These are phyloP conservation scores for Vigna radiata DNA, from an alignment of 306 rosid species.

Conservation along the genomic window DNA sequence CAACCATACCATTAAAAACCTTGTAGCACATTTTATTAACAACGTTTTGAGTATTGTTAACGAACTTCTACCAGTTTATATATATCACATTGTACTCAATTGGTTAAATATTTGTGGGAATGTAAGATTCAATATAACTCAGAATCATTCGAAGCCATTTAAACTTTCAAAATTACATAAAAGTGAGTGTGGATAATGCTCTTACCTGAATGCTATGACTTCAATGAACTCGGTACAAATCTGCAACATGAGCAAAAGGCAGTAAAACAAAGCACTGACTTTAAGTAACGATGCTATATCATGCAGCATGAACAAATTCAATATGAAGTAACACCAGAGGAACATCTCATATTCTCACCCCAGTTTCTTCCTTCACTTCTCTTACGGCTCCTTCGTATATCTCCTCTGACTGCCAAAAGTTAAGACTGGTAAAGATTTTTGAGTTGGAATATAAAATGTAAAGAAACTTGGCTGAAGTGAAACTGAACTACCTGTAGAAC, in stretches of 20 bases:
- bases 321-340: constrained; percentile 2
- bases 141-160: neutral
- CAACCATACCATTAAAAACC: neutral
- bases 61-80: constrained; percentile 12
- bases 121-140: too few relatives aligned
- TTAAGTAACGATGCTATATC: neutral
- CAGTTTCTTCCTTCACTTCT: constrained; percentile 92
- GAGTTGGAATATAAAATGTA: neutral
- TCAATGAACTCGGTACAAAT: constrained; percentile 83
- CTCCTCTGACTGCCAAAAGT: constrained; percentile 70
- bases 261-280: constrained; percentile 19
- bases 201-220: constrained; percentile 90
- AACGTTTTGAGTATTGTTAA: neutral
- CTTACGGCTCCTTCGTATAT: constrained; percentile 78
- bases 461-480: neutral
- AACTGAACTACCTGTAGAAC: constrained; percentile 63
- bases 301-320: constrained; percentile 7
- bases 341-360: constrained; percentile 53
- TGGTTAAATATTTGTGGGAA: neutral
- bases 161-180: neutral
- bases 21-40: neutral
- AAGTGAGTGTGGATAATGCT: neutral
- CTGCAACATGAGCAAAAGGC: constrained; percentile 57
- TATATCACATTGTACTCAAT: neutral
- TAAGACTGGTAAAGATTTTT: constrained; percentile 29